Base-by-base conservation (phyloP, 2,329 filamentous ascomycete genomes). In the Curvularia eragrostidis region DNA sequence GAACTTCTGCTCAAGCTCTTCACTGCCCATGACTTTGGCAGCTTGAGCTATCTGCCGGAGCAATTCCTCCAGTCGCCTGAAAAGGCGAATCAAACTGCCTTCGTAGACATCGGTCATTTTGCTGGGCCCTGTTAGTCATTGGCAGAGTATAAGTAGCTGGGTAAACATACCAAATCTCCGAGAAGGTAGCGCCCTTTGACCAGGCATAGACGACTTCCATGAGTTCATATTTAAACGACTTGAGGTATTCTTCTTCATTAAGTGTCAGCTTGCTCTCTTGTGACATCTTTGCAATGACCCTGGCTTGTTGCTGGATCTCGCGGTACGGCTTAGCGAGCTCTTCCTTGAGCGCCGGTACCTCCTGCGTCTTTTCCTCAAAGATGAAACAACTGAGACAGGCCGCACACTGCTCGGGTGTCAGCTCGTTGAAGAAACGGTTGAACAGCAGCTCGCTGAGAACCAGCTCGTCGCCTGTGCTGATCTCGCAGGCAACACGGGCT, bases 31-130 rank as follows among this genome's bases (percentile, higher is more conserved):
- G 62, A 97, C 94, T 81, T 97, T 98, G 65, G 91, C 87, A 23
- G 94, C 95, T 79, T 98, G 91, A 15, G 90, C 94, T 85, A 98
- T 96, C 78, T 99, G 95, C 65, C 95, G 87, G 34, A 99, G 83
- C 56, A 97, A 83, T 79, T 99, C 95, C 78, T 99, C 95, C 30
- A 99, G 83, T 19, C 95, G 91, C 53, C 95, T 90, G 87, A 99
- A 99, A 38, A 97, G 87, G 48, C 95, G 92, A 69, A 99, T 98
- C 60, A 99, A 82, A 57, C 92, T 97, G 59, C 95, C 95, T 81
- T 99, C 95, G 78, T 97, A 99, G 26, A 94, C 91, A 70, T 97
- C 94, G 26, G 95, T 98, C 93, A 99, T 97, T 91, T 96, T 96
- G 80, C 94, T 96, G 54, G 46, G n/a, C 49, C 23, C 32, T 15